Evolutionary conservation across 441 rosid species (phyloP).

Genomic region (Corymbia calophylla): DNA sequence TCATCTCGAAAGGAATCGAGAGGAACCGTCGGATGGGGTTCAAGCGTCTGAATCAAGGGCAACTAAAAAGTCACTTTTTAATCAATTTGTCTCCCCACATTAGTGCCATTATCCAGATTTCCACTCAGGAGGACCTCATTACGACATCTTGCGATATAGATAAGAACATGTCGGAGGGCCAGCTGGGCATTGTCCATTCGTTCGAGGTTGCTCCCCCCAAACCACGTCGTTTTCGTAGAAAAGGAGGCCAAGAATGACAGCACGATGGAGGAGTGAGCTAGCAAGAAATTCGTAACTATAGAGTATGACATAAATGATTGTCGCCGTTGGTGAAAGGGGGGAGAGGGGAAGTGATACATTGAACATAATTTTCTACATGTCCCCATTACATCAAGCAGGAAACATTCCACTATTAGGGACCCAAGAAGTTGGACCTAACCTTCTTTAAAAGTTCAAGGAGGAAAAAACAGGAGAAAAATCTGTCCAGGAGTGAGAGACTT

Average conservation of each 20-base stretch:
- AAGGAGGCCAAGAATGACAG: background rate
- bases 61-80: background rate
- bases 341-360: background rate
- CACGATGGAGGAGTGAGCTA: background rate
- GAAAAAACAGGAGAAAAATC: too few relatives aligned
- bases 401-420: background rate
- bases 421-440: too few relatives aligned
- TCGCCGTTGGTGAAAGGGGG: background rate
- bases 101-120: background rate
- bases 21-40: background rate
- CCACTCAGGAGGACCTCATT: background rate
- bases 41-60: background rate
- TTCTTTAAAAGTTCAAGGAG: too few relatives aligned
- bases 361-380: background rate
- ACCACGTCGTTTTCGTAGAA: background rate
- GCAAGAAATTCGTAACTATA: background rate
- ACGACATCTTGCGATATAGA: background rate
- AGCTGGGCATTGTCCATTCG: background rate
- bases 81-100: background rate
- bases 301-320: background rate
- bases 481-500: too few relatives aligned
- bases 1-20: background rate
- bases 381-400: background rate
- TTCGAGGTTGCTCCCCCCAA: background rate
- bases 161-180: background rate